Conservation (phyloP, 495 filamentous ascomycete species). For the Aspergillus kassunensis region DNA sequence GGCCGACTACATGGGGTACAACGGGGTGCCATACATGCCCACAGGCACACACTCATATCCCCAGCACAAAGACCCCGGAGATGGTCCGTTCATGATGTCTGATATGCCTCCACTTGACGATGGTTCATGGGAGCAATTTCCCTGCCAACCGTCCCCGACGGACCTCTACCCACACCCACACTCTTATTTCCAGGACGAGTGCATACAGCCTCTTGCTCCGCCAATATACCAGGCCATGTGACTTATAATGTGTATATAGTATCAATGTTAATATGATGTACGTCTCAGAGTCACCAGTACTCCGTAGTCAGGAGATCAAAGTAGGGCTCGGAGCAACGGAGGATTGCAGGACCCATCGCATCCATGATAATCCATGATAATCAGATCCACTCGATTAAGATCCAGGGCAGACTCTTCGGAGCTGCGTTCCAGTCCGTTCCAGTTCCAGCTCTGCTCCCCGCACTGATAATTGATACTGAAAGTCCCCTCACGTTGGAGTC, state of each 20-base stretch:
- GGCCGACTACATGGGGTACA: neutral
- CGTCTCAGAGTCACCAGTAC: neutral
- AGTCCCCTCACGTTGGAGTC: no score
- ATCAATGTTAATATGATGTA: neutral
- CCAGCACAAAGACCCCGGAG: neutral
- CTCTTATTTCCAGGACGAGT: neutral
- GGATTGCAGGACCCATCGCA: neutral
- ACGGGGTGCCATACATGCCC: neutral
- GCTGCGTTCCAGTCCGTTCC: no score
- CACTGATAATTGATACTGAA: no score
- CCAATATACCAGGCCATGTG: conserved; percentile 1
- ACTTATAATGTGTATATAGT: neutral
- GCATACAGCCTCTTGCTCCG: neutral
- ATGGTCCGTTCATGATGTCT: neutral
- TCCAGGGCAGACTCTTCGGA: neutral
- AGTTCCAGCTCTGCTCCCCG: no score
- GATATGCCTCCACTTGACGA: neutral
- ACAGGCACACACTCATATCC: neutral
- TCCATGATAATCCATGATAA: no score
- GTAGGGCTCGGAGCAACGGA: neutral
- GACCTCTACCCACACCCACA: neutral
- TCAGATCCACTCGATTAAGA: neutral
- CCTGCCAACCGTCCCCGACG: neutral
- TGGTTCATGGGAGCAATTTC: neutral
- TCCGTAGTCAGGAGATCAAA: no score